Evolutionary conservation across 1,284 basidiomycete genomes (phyloP).

Genomic region (Rhizoctonia solani): DNA sequence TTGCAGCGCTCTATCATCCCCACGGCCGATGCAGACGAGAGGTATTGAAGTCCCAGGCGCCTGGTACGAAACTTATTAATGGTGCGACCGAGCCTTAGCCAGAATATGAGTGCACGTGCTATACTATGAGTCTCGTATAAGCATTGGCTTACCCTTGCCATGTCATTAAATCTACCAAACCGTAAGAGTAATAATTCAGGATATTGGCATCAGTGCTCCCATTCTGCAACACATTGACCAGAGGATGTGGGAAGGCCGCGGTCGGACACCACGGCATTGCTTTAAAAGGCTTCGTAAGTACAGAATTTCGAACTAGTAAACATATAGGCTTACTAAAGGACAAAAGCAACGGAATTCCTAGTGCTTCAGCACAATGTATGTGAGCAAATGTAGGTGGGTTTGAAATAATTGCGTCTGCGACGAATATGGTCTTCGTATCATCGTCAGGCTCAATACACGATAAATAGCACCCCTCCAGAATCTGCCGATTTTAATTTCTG

Average conservation of each 20-base stretch:
- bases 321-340: slow-evolving; percentile 55
- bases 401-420: slow-evolving; percentile 64
- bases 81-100: slow-evolving; percentile 56
- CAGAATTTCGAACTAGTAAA: background rate
- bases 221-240: slow-evolving; percentile 58
- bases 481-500: slow-evolving; percentile 40
- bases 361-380: slow-evolving; percentile 64
- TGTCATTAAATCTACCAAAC: slow-evolving; percentile 58
- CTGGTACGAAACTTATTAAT: slow-evolving; percentile 62
- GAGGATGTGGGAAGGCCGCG: slow-evolving; percentile 62
- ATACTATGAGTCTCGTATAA: too few relatives aligned
- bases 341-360: slow-evolving; percentile 61
- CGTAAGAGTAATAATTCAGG: slow-evolving; percentile 61
- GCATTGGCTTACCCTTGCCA: slow-evolving; percentile 60
- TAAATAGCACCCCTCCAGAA: slow-evolving; percentile 62
- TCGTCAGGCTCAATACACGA: slow-evolving; percentile 56
- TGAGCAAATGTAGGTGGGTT: slow-evolving; percentile 68
- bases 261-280: slow-evolving; percentile 73
- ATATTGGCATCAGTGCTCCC: slow-evolving; percentile 54
- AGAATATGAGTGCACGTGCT: background rate
- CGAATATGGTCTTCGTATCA: slow-evolving; percentile 52
- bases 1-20: slow-evolving; percentile 60
- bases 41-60: slow-evolving; percentile 55
- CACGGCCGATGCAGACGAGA: slow-evolving; percentile 55
- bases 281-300: slow-evolving; percentile 39